Conservation (phyloP, 148 eudicot species). For the Silene conica region DNA sequence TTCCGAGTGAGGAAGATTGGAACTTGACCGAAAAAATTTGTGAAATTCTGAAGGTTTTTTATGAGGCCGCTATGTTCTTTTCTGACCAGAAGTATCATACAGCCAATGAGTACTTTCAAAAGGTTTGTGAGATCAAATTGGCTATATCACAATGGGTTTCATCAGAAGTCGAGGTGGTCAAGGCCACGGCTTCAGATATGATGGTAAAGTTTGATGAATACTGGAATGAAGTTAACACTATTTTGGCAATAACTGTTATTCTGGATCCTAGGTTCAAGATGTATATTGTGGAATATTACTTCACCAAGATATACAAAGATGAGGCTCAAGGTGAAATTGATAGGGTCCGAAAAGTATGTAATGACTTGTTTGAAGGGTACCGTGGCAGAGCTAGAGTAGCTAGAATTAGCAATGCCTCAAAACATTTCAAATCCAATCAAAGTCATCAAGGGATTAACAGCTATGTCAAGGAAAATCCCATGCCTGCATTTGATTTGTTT, state of each 20-base stretch:
- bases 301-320: constrained; percentile 11
- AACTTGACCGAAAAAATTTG: constrained; percentile 14
- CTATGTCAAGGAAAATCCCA: not conserved
- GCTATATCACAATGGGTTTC: constrained; percentile 6
- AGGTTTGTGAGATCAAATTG: constrained; percentile 18
- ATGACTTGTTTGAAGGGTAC: not conserved
- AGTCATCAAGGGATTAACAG: not conserved
- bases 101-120: not conserved
- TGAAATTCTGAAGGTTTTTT: constrained; percentile 11
- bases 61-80: not conserved
- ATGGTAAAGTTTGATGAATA: constrained; percentile 4
- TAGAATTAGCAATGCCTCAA: not conserved
- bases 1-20: constrained; percentile 15
- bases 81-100: not conserved
- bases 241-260: not conserved
- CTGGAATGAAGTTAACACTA: constrained; percentile 11
- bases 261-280: constrained; percentile 13
- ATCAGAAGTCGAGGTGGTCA: constrained; percentile 3
- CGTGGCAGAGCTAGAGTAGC: not conserved
- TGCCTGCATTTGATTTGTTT: constrained; percentile 11
- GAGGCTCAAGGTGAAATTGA: constrained; percentile 4
- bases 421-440: not conserved
- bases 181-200: constrained; percentile 4
- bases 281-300: constrained; percentile 6
- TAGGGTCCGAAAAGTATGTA: not conserved